Base-by-base conservation (phyloP, 331 rosid species). In the Dryas integrifolia region DNA sequence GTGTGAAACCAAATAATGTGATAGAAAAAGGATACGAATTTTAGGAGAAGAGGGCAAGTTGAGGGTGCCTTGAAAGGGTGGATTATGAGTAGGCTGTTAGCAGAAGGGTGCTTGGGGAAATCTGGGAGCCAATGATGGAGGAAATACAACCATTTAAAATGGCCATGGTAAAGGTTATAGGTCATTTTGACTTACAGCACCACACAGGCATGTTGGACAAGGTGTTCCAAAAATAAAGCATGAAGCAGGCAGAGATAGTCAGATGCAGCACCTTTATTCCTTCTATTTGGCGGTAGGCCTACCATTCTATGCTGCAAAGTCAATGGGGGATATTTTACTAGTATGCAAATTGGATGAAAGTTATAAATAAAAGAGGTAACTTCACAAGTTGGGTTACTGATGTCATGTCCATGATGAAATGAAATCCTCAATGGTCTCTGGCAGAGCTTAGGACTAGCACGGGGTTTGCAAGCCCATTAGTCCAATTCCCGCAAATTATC, bases 11-110 rank as follows among this genome's bases (percentile, higher is more conserved):
- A 50, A 76, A 68, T 16, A 16, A 44, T 9, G 60, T 48, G 55
- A 67, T 70, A 43, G 53, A 72, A 26, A 44, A 61, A 41, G 44
- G 13, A 26, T 50, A 47, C 6, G n/a, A 13, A 7, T 13, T 47
- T 21, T 50, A 43, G 56, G 39, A 45, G 52, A 18, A 55, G 8
- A 41, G 21, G 24, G 14, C 6, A 40, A 44, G 39, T 0, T 24
- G 0, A 64, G 68, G 18, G 53, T 9, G 49, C 48, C 18, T 9
- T n/a, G 12, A 39, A 47, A n/a, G 24, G 55, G 38, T 48, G 18
- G 58, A 43, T 68, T n/a, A 24, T 13, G 50, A 55, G 65, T 51
- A 70, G 44, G 49, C 53, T 70, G 13, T 44, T 56, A 13, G 24
- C 55, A 57, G 63, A 56, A 43, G 43, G 16, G 53, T 9, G 9